phyloP scores from a whole-genome alignment of 805 yeast genomes.

The Lipomyces anomalus region DNA sequence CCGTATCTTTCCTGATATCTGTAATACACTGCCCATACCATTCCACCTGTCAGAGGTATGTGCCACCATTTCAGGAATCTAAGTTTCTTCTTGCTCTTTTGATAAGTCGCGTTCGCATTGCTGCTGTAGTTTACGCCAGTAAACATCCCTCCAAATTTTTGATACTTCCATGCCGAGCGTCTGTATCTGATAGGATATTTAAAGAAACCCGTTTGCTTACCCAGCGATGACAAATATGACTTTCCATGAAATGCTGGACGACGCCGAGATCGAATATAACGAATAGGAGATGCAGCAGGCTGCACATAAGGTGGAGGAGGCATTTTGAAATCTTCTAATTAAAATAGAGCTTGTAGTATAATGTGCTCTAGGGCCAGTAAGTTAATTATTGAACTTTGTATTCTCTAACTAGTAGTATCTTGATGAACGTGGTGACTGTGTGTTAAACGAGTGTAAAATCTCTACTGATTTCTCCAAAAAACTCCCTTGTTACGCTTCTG shows the following conservation, averaged over 20 bases:
- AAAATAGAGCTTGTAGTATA: no score
- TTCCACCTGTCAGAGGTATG: conserved; percentile 23
- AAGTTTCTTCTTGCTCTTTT: background rate
- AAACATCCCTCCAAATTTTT: background rate
- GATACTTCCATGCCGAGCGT: conserved; percentile 10
- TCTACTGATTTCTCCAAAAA: no score
- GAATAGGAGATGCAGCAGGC: conserved; percentile 19
- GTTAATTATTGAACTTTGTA: no score
- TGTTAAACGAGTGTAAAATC: no score
- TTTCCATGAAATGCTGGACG: conserved; percentile 5
- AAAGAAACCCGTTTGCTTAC: conserved; percentile 11
- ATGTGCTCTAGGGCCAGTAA: no score
- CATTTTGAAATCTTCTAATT: no score
- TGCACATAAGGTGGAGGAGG: conserved; percentile 25
- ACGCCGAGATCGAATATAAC: conserved; percentile 22
- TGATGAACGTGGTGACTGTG: no score
- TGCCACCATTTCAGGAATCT: conserved; percentile 22
- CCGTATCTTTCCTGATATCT: conserved; percentile 13
- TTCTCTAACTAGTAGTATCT: no score
- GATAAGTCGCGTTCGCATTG: conserved; percentile 8
- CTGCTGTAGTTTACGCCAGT: conserved; percentile 3
- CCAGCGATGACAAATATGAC: conserved; percentile 6
- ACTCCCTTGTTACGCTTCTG: no score
- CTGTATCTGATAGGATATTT: conserved; percentile 19
- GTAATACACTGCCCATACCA: conserved; percentile 14